These are phyloP conservation scores for Rhizophora apiculata DNA, from an alignment of 345 rosid species.

Conservation along the genomic window DNA sequence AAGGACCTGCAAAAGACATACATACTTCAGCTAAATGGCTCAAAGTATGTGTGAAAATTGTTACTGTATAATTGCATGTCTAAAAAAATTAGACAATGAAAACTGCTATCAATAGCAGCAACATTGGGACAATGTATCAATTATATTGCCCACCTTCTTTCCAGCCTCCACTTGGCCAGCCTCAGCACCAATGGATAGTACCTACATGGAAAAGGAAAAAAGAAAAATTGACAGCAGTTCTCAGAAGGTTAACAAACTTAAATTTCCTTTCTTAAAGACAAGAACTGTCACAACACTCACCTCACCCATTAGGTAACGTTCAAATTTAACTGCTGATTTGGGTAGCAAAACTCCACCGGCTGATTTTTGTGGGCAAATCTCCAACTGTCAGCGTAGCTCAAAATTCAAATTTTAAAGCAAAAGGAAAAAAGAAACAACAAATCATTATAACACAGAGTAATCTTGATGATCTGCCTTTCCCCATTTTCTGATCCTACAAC, in stretches of 20 bases:
- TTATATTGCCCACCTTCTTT: constrained; percentile 53
- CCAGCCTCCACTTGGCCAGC: constrained; percentile 63
- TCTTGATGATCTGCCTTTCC: too few species aligned
- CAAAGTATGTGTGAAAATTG: too few species aligned
- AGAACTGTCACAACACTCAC: constrained; percentile 31
- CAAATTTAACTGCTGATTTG: constrained; percentile 87
- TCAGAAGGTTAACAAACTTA: too few species aligned
- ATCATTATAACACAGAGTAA: too few species aligned
- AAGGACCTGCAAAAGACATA: constrained; percentile 61
- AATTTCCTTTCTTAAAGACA: neutral
- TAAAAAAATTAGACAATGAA: neutral
- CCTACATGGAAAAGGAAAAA: constrained; percentile 26
- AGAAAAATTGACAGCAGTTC: neutral
- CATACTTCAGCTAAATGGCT: constrained; percentile 37
- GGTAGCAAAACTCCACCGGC: constrained; percentile 88
- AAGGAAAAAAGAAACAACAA: too few species aligned
- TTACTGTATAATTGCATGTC: too few species aligned
- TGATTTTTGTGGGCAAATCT: constrained; percentile 52
- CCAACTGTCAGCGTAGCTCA: neutral
- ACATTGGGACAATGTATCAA: too few species aligned
- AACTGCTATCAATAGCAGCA: neutral
- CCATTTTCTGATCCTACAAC: too few species aligned
- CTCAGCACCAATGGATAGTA: constrained; percentile 67
- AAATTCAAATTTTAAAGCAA: too few species aligned
- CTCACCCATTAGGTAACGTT: constrained; percentile 83